A percentile compares a stretch with the other conserved stretches of the same genome.
phyloP scores from a whole-genome alignment of 305 asterid genomes.

The Withania somnifera region DNA sequence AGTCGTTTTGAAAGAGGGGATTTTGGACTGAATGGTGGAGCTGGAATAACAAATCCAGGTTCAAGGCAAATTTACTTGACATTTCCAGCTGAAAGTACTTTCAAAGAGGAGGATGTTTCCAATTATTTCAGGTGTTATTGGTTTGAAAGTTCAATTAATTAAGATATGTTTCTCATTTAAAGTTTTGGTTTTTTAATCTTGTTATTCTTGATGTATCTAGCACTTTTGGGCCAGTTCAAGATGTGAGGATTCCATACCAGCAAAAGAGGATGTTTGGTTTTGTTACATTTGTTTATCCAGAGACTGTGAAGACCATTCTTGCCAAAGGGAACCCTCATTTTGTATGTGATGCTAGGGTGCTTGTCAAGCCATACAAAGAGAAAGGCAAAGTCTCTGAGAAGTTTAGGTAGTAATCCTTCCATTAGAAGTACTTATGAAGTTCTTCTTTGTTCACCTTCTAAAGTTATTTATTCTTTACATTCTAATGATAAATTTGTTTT shows the following conservation, averaged over 20 bases:
- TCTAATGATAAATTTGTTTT: background rate
- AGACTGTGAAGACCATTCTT: constrained; percentile 62
- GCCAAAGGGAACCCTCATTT: constrained; percentile 79
- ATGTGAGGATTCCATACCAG: constrained; percentile 73
- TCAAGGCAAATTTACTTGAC: constrained; percentile 76
- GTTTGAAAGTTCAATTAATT: background rate
- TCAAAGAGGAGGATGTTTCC: constrained; percentile 72
- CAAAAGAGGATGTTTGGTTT: constrained; percentile 77
- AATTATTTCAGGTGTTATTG: constrained; percentile 42
- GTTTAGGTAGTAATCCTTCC: constrained; percentile 20
- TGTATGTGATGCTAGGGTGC: constrained; percentile 75
- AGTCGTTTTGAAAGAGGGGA: constrained; percentile 39
- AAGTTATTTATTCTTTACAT: background rate
- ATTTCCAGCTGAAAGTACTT: constrained; percentile 73
- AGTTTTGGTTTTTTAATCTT: background rate
- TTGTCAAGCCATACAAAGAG: constrained; percentile 70
- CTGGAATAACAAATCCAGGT: constrained; percentile 29
- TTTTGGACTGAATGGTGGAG: constrained; percentile 30
- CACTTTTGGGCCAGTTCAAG: constrained; percentile 61
- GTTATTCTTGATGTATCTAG: constrained; percentile 12
- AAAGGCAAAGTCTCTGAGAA: constrained; percentile 73
- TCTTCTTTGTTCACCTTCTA: background rate
- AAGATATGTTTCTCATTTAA: background rate
- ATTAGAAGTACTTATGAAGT: background rate
- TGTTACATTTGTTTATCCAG: constrained; percentile 57